Evolutionary conservation across 805 yeast genomes (phyloP).

Genomic region (Dipodascus geniculatus): DNA sequence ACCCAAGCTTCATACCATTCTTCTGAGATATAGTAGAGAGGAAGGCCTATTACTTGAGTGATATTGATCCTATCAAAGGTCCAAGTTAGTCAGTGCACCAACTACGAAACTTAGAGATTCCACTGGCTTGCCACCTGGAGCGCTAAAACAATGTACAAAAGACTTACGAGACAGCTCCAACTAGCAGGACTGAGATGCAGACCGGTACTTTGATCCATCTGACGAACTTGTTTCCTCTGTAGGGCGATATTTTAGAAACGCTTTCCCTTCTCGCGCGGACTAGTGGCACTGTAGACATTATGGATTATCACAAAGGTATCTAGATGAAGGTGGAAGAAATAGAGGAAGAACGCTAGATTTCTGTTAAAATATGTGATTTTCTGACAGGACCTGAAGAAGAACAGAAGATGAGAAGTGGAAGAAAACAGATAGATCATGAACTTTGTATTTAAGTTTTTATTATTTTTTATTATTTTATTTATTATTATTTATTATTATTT

Average conservation of each 20-base stretch:
- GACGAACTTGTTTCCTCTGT: slow-evolving; percentile 2
- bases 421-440: neutral
- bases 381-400: too few relatives aligned
- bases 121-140: too few relatives aligned
- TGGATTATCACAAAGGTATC: too few relatives aligned
- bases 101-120: too few relatives aligned
- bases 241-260: neutral
- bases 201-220: neutral
- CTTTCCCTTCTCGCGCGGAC: neutral
- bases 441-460: slow-evolving; percentile 3
- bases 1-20: slow-evolving; percentile 21
- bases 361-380: too few relatives aligned
- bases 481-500: slow-evolving; percentile 15
- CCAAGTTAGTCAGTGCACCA: slow-evolving; percentile 6
- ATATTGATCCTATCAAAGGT: slow-evolving; percentile 8
- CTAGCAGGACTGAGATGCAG: neutral
- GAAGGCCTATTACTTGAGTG: slow-evolving; percentile 22
- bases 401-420: neutral
- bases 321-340: too few relatives aligned
- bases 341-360: too few relatives aligned
- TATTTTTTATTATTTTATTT: neutral
- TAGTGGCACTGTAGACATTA: neutral
- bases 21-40: slow-evolving; percentile 17
- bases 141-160: neutral
- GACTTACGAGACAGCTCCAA: neutral